phyloP scores from a whole-genome alignment of 129 eudicot genomes.

The Oenanthe sinensis region DNA sequence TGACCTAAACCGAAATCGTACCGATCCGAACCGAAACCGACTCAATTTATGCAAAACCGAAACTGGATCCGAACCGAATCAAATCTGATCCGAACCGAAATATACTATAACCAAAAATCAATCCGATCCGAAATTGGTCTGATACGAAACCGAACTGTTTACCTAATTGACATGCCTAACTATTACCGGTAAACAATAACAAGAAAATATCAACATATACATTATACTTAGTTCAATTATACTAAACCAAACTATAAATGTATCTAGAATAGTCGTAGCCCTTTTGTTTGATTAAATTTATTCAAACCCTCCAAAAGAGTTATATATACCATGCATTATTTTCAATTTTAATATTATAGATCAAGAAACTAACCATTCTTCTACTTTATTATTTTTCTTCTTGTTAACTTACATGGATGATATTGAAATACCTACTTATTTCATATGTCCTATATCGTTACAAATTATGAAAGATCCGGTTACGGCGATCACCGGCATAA shows the following conservation, averaged over 20 bases:
- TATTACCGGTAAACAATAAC: background rate
- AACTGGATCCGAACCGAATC: too few relatives aligned
- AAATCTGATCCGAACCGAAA: too few relatives aligned
- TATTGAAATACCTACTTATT: constrained; percentile 52
- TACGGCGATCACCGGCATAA: constrained; percentile 70
- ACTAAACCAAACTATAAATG: background rate
- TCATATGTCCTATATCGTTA: constrained; percentile 81
- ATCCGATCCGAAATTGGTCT: too few relatives aligned
- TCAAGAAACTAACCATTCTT: background rate
- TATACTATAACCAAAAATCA: too few relatives aligned
- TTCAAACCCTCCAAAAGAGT: background rate
- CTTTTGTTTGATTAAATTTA: background rate
- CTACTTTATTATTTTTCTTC: background rate
- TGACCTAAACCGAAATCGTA: too few relatives aligned
- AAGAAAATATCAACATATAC: background rate
- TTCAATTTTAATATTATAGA: background rate
- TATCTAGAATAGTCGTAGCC: constrained; percentile 2
- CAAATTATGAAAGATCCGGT: constrained; percentile 92
- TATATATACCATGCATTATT: background rate
- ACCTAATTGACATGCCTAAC: too few relatives aligned
- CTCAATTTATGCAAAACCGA: too few relatives aligned
- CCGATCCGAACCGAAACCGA: too few relatives aligned
- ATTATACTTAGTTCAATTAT: background rate
- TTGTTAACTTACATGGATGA: constrained; percentile 24
- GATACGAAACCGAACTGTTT: too few relatives aligned